A percentile compares a stretch with the other conserved stretches of the same genome.
Evolutionary conservation across 148 eudicot species (phyloP).

Genomic region (Talinum fruticosum): DNA sequence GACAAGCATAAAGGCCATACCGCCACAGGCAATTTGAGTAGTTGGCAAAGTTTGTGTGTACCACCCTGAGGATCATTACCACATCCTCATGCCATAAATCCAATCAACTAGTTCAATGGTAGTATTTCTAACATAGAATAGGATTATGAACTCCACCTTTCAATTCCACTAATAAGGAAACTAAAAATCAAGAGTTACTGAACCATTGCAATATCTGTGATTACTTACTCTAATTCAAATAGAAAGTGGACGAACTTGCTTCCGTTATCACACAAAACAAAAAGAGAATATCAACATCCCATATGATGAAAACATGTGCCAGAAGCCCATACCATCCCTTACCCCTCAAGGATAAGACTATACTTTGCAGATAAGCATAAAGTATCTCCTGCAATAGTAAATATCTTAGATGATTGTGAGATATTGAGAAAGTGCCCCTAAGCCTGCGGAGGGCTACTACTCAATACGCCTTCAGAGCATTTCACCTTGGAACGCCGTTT

Average conservation of each 20-base stretch:
- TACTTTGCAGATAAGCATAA: conserved; percentile 23
- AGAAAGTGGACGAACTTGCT: neutral
- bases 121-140: neutral
- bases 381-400: conserved; percentile 11
- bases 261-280: conserved; percentile 7
- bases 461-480: neutral
- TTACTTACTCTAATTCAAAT: neutral
- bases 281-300: conserved; percentile 2
- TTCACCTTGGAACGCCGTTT: neutral
- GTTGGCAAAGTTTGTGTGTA: neutral
- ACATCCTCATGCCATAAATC: neutral
- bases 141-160: neutral
- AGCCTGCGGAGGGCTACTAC: neutral
- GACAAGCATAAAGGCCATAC: neutral
- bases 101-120: neutral
- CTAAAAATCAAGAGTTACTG: neutral
- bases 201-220: neutral
- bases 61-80: neutral
- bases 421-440: neutral
- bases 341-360: conserved; percentile 33
- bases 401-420: neutral
- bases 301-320: conserved; percentile 38
- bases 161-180: neutral
- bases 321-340: conserved; percentile 32
- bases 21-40: neutral